Base-by-base conservation (phyloP, 306 rosid genomes). In the Mimosa pudica region DNA sequence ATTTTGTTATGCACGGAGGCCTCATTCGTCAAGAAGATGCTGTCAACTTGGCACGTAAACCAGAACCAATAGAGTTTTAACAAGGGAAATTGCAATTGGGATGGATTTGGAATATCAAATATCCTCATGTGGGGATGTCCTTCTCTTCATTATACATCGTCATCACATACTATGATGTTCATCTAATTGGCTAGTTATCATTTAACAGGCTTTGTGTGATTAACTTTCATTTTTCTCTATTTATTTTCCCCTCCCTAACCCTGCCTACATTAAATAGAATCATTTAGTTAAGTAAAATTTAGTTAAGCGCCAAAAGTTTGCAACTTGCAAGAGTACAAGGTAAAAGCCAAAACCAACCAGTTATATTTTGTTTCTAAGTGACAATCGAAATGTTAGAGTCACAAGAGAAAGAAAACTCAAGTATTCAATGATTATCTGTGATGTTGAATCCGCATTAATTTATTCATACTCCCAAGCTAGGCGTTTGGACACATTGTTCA, bases 41-140 rank as follows among this genome's bases (percentile, higher is more conserved):
- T n/a, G 17, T 55, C 61, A 9, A 12, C 69, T 63, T 24, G 74
- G n/a, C 20, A 74, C 62, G 24, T 4, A 52, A 2, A 57, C 58
- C 10, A 8, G 33, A 58, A 9, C 60, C 68, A 32, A 12, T 30
- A 8, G 20, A 2, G 13, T 30, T 16, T 5, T 11, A 14, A 9
- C 33, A 35, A 47, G 38, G 8, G 10, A 46, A 47, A 13, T 18
- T 47, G 36, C 2, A 8, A 5, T 73, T 13, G 49, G 57, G 68
- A 67, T 63, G 51, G 73, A 41, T 30, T 30, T 84, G 82, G 80
- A 60, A 48, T 68, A 69, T 9, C 1, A 4, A 73, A 41, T 30
- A 57, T 5, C 12, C 0, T 68, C 8, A 0, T 10, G 6, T 1
- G 2, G 30, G 55, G 20, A 35, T 73, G 62, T 24, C 24, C 10